Evolutionary conservation across 1,284 basidiomycete genomes (phyloP).

Genomic region (Filobasidium uniguttulatum): DNA sequence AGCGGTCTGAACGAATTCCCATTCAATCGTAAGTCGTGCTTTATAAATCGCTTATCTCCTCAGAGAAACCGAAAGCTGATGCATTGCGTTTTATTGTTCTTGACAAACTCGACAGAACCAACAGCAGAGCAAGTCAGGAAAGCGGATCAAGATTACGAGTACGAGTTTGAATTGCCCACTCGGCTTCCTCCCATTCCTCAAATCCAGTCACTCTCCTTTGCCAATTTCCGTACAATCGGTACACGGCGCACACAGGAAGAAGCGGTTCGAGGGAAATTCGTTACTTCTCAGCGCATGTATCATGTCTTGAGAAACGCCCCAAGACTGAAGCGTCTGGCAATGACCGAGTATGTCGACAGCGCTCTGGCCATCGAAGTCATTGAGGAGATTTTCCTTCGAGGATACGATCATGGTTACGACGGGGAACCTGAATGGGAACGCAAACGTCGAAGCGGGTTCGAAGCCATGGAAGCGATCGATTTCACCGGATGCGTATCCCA

Average conservation of each 20-base stretch:
- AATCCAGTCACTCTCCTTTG: conserved; percentile 70
- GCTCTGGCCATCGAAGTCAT: conserved; percentile 66
- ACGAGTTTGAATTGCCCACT: background rate
- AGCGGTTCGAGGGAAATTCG: conserved; percentile 76
- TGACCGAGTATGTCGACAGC: conserved; percentile 94
- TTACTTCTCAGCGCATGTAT: conserved; percentile 73
- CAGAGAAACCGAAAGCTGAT: too few species aligned
- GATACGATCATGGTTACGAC: conserved; percentile 39
- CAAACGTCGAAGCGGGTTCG: conserved; percentile 38
- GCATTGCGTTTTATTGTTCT: too few species aligned
- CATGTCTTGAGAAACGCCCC: conserved; percentile 73
- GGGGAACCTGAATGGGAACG: conserved; percentile 51
- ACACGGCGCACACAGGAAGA: conserved; percentile 85
- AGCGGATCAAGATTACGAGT: conserved; percentile 4
- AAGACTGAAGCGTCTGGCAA: conserved; percentile 65
- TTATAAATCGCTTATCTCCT: too few species aligned
- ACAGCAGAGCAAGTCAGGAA: too few species aligned
- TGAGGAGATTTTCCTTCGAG: conserved; percentile 73
- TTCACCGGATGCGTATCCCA: conserved; percentile 86
- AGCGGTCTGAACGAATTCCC: too few species aligned
- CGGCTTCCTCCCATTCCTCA: conserved; percentile 48
- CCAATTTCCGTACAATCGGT: conserved; percentile 86
- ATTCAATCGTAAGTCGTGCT: too few species aligned
- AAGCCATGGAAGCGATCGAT: conserved; percentile 73
- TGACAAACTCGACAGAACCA: too few species aligned